Conservation (phyloP, 345 rosid genomes). For the Linum lewisii region DNA sequence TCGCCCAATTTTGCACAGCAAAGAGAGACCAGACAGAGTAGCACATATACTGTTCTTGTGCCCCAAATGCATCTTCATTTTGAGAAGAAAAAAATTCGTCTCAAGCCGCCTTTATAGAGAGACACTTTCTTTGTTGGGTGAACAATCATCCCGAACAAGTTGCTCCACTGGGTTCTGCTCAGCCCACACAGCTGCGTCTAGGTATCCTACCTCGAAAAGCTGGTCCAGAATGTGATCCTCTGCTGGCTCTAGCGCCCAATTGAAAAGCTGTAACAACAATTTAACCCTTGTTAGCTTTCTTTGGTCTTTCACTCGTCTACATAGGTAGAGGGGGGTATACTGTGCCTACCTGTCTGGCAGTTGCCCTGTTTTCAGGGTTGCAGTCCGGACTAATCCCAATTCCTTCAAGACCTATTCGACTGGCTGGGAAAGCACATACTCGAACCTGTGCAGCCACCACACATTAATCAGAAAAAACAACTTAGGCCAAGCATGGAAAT, state of each 20-base stretch:
- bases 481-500: too few relatives aligned
- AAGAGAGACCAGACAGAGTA: too few relatives aligned
- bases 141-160: constrained; percentile 33
- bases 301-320: not conserved
- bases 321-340: not conserved
- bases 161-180: constrained; percentile 46
- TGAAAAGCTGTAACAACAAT: constrained; percentile 47
- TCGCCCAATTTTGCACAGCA: too few relatives aligned
- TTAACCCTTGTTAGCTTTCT: not conserved
- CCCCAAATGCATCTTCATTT: too few relatives aligned
- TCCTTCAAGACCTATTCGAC: constrained; percentile 50
- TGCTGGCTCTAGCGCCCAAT: constrained; percentile 94
- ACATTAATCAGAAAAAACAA: not conserved
- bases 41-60: too few relatives aligned
- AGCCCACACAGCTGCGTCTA: constrained; percentile 81
- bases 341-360: constrained; percentile 50
- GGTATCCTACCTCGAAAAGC: constrained; percentile 71
- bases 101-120: constrained; percentile 7
- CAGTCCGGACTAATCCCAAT: constrained; percentile 87
- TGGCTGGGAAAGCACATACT: constrained; percentile 78
- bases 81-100: not conserved
- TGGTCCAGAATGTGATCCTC: constrained; percentile 56
- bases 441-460: constrained; percentile 42
- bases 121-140: constrained; percentile 15
- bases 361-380: constrained; percentile 67